These are phyloP conservation scores for Zygosaccharomyces kombuchaensis DNA, from an alignment of 805 yeast genomes.

Conservation along the genomic window DNA sequence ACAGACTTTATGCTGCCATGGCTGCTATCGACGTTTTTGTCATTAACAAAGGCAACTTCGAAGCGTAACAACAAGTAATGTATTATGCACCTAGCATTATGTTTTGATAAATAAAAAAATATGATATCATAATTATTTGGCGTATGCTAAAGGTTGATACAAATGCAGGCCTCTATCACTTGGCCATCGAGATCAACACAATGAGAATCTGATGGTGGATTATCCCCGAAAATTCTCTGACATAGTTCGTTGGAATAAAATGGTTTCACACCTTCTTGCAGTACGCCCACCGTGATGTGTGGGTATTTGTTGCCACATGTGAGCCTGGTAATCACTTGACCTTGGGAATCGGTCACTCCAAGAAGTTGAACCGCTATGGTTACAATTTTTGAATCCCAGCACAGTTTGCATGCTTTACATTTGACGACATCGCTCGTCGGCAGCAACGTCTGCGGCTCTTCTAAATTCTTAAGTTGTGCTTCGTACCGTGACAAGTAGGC, in stretches of 20 bases:
- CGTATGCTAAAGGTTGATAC: conserved; percentile 16
- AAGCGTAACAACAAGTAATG: conserved; percentile 6
- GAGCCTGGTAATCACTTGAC: conserved; percentile 17
- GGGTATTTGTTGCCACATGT: conserved; percentile 42
- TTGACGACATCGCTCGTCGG: conserved; percentile 34
- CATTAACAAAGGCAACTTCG: conserved; percentile 67
- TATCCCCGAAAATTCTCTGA: conserved; percentile 12
- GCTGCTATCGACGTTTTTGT: conserved; percentile 90
- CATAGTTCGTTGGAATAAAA: conserved; percentile 47
- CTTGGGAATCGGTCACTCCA: conserved; percentile 11
- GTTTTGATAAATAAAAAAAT: neutral
- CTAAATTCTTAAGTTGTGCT: conserved; percentile 5
- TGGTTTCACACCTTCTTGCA: conserved; percentile 43
- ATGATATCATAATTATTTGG: neutral
- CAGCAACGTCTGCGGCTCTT: conserved; percentile 14
- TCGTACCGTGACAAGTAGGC: conserved; percentile 24
- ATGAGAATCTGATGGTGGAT: conserved; percentile 6
- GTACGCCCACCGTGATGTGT: conserved; percentile 75
- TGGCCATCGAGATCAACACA: conserved; percentile 12
- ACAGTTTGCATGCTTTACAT: conserved; percentile 41
- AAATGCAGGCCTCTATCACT: conserved; percentile 17
- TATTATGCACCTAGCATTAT: neutral
- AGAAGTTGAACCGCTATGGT: conserved; percentile 47
- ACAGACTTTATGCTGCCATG: conserved; percentile 92
- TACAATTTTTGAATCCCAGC: conserved; percentile 49